Conservation (phyloP, 768 basidiomycete genomes). For the Trametes coccinea region DNA sequence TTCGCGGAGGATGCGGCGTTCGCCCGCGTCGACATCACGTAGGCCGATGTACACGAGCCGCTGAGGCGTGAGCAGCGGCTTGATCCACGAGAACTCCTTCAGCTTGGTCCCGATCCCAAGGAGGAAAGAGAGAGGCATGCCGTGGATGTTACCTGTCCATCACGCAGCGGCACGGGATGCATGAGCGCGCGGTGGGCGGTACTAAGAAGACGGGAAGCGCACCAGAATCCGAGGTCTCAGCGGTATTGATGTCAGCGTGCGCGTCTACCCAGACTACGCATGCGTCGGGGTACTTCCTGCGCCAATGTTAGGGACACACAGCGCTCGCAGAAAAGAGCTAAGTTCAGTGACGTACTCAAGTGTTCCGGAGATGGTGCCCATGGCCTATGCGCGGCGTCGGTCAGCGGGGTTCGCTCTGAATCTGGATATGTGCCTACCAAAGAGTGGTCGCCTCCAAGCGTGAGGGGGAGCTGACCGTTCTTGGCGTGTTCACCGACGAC, state of each 20-base stretch:
- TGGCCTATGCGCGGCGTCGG: conserved; percentile 48
- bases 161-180: neutral
- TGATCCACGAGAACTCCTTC: conserved; percentile 57
- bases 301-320: neutral
- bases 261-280: conserved; percentile 97
- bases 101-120: conserved; percentile 46
- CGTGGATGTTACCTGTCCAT: conserved; percentile 85
- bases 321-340: neutral
- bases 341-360: conserved; percentile 52
- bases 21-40: conserved; percentile 87
- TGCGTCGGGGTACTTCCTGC: conserved; percentile 71
- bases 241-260: conserved; percentile 97
- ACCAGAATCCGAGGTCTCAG: conserved; percentile 77
- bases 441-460: conserved; percentile 95
- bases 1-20: conserved; percentile 85
- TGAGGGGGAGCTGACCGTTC: conserved; percentile 82
- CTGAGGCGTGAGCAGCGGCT: conserved; percentile 65
- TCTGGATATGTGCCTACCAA: conserved; percentile 52
- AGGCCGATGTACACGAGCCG: conserved; percentile 94
- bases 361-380: conserved; percentile 95
- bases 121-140: conserved; percentile 97
- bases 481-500: conserved; percentile 74
- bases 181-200: neutral
- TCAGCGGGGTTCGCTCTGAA: conserved; percentile 2
- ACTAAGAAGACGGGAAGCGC: conserved; percentile 19